A percentile compares a stretch with the other conserved stretches of the same genome.
Conservation (phyloP, 2,329 filamentous ascomycete genomes). For the Xylariales sp. region DNA sequence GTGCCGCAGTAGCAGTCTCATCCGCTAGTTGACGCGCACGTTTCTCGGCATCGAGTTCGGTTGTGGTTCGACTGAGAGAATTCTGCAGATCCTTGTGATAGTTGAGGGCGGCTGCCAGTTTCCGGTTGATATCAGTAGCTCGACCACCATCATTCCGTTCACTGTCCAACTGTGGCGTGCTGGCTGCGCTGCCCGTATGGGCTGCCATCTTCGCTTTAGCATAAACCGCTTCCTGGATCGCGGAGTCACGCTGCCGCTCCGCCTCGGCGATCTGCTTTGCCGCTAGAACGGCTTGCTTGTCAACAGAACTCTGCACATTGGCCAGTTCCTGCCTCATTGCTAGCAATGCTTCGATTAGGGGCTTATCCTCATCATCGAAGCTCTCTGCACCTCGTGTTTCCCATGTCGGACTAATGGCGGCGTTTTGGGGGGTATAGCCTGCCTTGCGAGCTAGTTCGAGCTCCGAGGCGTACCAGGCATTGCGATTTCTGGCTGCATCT, state of each 20-base stretch:
- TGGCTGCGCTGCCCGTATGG: slow-evolving; percentile 59
- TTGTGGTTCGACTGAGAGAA: slow-evolving; percentile 63
- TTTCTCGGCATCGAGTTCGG: slow-evolving; percentile 76
- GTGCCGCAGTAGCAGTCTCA: slow-evolving; percentile 76
- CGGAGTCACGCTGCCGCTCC: slow-evolving; percentile 88
- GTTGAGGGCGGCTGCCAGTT: slow-evolving; percentile 76
- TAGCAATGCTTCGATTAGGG: slow-evolving; percentile 85
- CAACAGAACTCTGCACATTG: slow-evolving; percentile 85
- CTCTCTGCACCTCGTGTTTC: slow-evolving; percentile 73
- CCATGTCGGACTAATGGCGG: slow-evolving; percentile 64
- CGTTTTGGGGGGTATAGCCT: slow-evolving; percentile 74
- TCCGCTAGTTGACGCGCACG: slow-evolving; percentile 80
- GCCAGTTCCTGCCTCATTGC: slow-evolving; percentile 86
- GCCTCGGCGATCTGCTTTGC: slow-evolving; percentile 89
- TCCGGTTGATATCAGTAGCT: slow-evolving; percentile 69
- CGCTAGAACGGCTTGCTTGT: slow-evolving; percentile 79
- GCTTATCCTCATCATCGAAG: slow-evolving; percentile 87
- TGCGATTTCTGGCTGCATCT: slow-evolving; percentile 76
- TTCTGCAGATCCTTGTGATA: slow-evolving; percentile 75
- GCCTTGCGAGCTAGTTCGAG: slow-evolving; percentile 85
- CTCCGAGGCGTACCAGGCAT: slow-evolving; percentile 96
- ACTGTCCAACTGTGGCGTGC: slow-evolving; percentile 54
- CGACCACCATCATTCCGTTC: slow-evolving; percentile 58
- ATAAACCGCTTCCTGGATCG: slow-evolving; percentile 92
- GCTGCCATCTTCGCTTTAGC: slow-evolving; percentile 89